Base-by-base conservation (phyloP, 306 rosid species). In the Rosa lucieae region DNA sequence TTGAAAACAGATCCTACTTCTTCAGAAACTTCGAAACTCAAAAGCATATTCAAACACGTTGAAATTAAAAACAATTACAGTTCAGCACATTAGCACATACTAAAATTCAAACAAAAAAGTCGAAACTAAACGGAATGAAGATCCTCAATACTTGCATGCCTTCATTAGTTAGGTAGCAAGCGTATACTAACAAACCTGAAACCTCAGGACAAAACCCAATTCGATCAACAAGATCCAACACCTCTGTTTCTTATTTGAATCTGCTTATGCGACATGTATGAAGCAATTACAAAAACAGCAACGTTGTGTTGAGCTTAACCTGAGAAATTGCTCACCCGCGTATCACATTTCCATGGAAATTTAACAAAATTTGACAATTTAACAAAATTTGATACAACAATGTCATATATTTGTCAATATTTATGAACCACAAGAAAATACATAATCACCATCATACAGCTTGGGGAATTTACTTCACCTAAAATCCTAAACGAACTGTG, bases 341-440 rank as follows among this genome's bases (percentile, higher is more conserved):
- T 55, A 20, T 7, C 10, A 20, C 62, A 20, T 9, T 10, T 47
- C n/a, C 20, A 15, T 4, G 15, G n/a, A 51, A 15, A 3, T 51
- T 51, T 15, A 14, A 14, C n/a, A n/a, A n/a, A n/a, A n/a, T n/a
- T 8, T 48, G 59, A 71, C 32, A 72, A 39, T 18, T 14, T 11
- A 58, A n/a, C 29, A 75, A 17, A 75, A 75, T 37, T 75, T 62
- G 79, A 10, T 59, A 75, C 70, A 59, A n/a, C 44, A 40, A 75
- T 8, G 5, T 8, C 29, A n/a, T 44, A 14, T 1, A 46, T 5
- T 62, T 17, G 37, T 76, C 14, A 1, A 52, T 62, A 29, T 26
- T 10, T 46, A 46, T 15, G 47, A 47, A 43, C 29, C 61, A 32
- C n/a, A 12, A 21, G 32, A 61, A 58, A 74, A 29, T 44, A 75